These are phyloP conservation scores for Paramyrothecium sp. DNA, from an alignment of 2,329 filamentous ascomycete genomes.

Conservation along the genomic window DNA sequence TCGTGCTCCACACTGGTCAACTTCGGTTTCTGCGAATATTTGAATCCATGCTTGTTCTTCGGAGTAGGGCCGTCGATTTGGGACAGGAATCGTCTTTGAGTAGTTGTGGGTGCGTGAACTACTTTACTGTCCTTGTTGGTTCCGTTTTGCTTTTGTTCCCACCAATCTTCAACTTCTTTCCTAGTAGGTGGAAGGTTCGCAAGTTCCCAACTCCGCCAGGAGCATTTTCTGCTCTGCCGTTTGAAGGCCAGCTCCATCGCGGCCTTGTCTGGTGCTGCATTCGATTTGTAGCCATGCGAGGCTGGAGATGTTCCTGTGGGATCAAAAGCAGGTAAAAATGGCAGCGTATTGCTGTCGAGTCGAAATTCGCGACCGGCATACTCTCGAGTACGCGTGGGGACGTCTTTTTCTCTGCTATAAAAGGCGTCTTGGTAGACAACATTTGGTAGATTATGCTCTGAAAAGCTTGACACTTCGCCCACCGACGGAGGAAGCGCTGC, in stretches of 20 bases:
- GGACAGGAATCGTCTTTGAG: conserved; percentile 53
- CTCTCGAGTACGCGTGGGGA: conserved; percentile 73
- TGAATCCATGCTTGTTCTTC: conserved; percentile 77
- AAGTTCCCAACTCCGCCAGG: conserved; percentile 70
- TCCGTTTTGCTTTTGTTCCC: conserved; percentile 33
- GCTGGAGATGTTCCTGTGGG: conserved; percentile 53
- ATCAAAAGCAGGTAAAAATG: conserved; percentile 80
- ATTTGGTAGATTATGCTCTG: conserved; percentile 46
- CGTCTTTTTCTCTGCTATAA: conserved; percentile 81
- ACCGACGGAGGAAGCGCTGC: conserved; percentile 24
- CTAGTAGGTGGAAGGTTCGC: conserved; percentile 67
- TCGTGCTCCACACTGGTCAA: conserved; percentile 79
- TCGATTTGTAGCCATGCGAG: conserved; percentile 51
- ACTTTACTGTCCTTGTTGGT: conserved; percentile 7
- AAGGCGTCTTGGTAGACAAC: conserved; percentile 82
- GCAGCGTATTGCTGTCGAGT: conserved; percentile 70
- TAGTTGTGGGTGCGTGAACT: conserved; percentile 17
- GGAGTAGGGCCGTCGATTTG: conserved; percentile 91
- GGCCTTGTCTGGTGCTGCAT: conserved; percentile 45
- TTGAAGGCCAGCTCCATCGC: conserved; percentile 51
- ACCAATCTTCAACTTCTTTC: conserved; percentile 69
- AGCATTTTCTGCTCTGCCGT: conserved; percentile 50
- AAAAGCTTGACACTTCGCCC: conserved; percentile 15
- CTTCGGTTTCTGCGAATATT: conserved; percentile 75
- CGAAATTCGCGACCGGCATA: conserved; percentile 88